Base-by-base conservation (phyloP, 768 basidiomycete species). In the Lepiota brunneoincarnata region DNA sequence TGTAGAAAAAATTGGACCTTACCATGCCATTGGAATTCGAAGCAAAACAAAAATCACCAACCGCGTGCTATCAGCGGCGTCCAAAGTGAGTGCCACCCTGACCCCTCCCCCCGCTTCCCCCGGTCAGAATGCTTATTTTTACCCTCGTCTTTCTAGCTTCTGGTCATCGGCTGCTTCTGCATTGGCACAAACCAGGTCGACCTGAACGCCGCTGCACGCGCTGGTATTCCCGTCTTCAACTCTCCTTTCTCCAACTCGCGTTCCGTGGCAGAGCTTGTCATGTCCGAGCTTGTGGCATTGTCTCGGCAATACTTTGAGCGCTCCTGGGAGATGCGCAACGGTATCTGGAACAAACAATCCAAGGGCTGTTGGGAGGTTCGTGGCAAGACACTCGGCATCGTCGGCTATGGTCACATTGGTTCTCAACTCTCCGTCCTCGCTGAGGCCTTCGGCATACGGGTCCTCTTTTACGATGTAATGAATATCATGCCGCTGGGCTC, bases 181-280 rank as follows among this genome's bases (percentile, higher is more conserved):
- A 99, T 99, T 60, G 97, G 97, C 47, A 95, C 93, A 49, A 98
- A 98, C 72, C 97, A 98, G 71, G 97, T 98, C 60, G 94, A 98
- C 67, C 85, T 99, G 42, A 56, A 67, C 46, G 84, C 89, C 2
- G 93, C 95, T 21, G 84, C 89, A 34, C 82, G 83, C 50, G 84
- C 90, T 49, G 97, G 97, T 55, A 89, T 99, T 60, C 93, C 96
- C 24, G 96, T 99, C 51, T 99, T 99, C 80, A 99, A 99, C 71
- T 98, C 97, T 5, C 97, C 97, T 34, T 96, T 95, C 74, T 95
- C 93, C 67, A 98, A 97, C 77, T 98, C 97, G 28, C 91, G 97
- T 61, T 98, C 97, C 1, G 97, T 99, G 51, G 97, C 97, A 37
- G 97, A 99, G 74, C 85, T 99, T 44, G 97, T 99, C 71, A 84